These are phyloP conservation scores for Solanum gandarillasii DNA, from an alignment of 257 asterid species.

Conservation along the genomic window DNA sequence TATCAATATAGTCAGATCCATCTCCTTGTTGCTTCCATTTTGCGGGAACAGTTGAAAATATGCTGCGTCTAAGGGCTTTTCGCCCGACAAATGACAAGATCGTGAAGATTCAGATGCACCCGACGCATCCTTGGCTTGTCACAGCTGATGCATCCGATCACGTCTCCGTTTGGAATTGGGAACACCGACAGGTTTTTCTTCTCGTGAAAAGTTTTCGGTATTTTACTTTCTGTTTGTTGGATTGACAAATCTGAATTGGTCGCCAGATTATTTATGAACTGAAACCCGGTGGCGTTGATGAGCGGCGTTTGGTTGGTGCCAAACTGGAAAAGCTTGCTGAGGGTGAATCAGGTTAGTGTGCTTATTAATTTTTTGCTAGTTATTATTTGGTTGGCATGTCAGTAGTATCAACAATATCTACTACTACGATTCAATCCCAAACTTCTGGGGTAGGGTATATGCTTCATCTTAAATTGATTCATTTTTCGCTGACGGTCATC, in stretches of 20 bases:
- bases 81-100: conserved; percentile 95
- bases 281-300: conserved; percentile 98
- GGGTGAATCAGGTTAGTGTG: conserved; percentile 69
- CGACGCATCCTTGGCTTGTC: conserved; percentile 98
- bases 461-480: neutral
- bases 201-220: neutral
- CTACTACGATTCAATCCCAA: neutral
- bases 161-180: conserved; percentile 99
- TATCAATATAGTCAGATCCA: conserved; percentile 3
- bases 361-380: neutral
- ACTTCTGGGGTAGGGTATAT: neutral
- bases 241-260: neutral
- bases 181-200: conserved; percentile 74
- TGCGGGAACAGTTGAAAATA: conserved; percentile 3
- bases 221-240: neutral
- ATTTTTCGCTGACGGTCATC: neutral
- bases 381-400: neutral
- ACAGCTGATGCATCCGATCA: conserved; percentile 98
- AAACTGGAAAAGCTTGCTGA: conserved; percentile 95
- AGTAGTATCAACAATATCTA: neutral
- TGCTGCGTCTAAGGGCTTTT: conserved; percentile 80
- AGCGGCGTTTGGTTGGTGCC: conserved; percentile 97
- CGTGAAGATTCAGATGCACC: conserved; percentile 94
- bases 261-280: conserved; percentile 84
- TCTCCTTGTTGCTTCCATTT: neutral